phyloP scores from a whole-genome alignment of 108 stramenopile species.

The Poteriospumella lacustris region DNA sequence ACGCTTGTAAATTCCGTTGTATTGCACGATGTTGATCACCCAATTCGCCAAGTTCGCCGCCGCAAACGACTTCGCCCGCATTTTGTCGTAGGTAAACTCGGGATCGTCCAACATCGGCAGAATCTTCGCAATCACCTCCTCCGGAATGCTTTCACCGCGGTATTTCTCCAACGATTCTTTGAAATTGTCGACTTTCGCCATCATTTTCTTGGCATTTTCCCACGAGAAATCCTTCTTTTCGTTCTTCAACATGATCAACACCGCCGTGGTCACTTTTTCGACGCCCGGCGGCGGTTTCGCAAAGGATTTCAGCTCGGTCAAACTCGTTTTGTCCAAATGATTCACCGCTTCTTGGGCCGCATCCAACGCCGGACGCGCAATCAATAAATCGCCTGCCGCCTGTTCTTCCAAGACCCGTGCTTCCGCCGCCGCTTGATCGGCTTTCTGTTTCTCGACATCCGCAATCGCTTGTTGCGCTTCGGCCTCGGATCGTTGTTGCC shows the following conservation, averaged over 20 bases:
- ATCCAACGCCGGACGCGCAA: conserved; percentile 46
- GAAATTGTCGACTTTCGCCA: conserved; percentile 25
- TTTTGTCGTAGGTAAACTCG: conserved; percentile 33
- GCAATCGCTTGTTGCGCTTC: conserved; percentile 36
- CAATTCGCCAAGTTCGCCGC: conserved; percentile 24
- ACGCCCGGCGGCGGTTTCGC: conserved; percentile 48
- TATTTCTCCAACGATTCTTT: conserved; percentile 24
- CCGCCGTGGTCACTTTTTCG: conserved; percentile 42
- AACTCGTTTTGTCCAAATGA: conserved; percentile 37
- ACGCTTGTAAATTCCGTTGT: conserved; percentile 47
- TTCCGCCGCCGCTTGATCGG: conserved; percentile 31
- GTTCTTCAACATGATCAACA: conserved; percentile 45
- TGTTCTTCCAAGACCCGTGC: conserved; percentile 29
- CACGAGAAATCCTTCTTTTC: conserved; percentile 46
- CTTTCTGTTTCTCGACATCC: conserved; percentile 33
- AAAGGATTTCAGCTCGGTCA: conserved; percentile 48
- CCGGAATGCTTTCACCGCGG: conserved; percentile 26
- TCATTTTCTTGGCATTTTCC: conserved; percentile 35
- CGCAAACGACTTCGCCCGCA: conserved; percentile 30
- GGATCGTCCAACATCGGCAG: conserved; percentile 26
- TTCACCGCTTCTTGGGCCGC: conserved; percentile 48
- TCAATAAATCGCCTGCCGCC: conserved; percentile 33
- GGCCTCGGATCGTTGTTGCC: conserved; percentile 26
- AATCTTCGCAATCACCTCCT: conserved; percentile 14
- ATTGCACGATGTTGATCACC: conserved; percentile 25